Conservation (phyloP, 1,284 basidiomycete genomes). For the Ganoderma leucocontextum region DNA sequence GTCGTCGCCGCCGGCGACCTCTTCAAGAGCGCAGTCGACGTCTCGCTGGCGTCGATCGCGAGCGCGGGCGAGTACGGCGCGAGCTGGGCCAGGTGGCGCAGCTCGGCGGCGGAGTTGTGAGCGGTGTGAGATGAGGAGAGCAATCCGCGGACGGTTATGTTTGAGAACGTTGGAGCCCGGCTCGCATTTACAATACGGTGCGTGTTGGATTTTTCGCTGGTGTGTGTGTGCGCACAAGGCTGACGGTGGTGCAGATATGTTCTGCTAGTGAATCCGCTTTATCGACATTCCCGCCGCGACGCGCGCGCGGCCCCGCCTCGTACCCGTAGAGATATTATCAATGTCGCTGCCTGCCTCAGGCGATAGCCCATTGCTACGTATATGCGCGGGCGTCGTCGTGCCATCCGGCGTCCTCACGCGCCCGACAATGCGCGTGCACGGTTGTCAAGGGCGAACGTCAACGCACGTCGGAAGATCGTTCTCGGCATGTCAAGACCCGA, state of each 20-base stretch:
- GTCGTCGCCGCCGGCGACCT: slow-evolving; percentile 18
- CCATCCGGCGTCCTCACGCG: neutral
- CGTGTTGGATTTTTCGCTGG: neutral
- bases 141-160: too few relatives aligned
- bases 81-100: slow-evolving; percentile 9
- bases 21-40: slow-evolving; percentile 28
- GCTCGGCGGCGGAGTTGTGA: slow-evolving; percentile 18
- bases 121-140: neutral
- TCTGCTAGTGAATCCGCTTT: slow-evolving; percentile 6
- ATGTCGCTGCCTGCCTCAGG: neutral
- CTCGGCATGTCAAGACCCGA: neutral
- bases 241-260: slow-evolving; percentile 10
- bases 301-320: neutral
- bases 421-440: neutral
- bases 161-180: neutral
- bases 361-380: neutral
- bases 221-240: neutral
- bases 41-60: slow-evolving; percentile 25
- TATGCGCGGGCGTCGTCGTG: neutral
- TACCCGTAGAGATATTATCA: neutral
- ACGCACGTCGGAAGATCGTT: neutral
- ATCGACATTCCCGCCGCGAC: slow-evolving; percentile 15
- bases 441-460: neutral
- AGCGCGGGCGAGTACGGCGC: slow-evolving; percentile 22
- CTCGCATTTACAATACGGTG: slow-evolving; percentile 7